Conservation (phyloP, 768 basidiomycete species). For the Russula emetica region DNA sequence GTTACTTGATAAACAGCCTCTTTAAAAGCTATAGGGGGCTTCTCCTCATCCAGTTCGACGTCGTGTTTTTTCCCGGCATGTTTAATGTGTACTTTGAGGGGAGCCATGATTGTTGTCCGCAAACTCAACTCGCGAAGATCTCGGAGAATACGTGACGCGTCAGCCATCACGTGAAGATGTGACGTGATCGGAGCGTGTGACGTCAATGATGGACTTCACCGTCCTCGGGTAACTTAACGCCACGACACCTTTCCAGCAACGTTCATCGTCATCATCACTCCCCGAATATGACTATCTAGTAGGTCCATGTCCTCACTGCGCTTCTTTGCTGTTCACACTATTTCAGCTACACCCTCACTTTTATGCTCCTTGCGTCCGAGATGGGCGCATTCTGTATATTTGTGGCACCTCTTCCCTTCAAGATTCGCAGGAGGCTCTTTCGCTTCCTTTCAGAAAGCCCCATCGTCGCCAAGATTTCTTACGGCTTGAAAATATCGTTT, state of each 20-base stretch:
- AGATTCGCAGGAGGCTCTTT: constrained; percentile 65
- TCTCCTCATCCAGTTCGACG: constrained; percentile 67
- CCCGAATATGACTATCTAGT: constrained; percentile 48
- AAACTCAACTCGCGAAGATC: neutral
- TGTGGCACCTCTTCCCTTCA: constrained; percentile 80
- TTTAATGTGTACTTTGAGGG: constrained; percentile 77
- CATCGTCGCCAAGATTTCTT: constrained; percentile 79
- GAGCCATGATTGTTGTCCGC: constrained; percentile 47
- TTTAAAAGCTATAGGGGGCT: constrained; percentile 72
- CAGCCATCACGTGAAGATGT: constrained; percentile 19
- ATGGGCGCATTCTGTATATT: constrained; percentile 84
- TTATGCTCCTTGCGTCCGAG: constrained; percentile 76
- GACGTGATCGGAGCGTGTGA: constrained; percentile 3
- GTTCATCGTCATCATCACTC: neutral
- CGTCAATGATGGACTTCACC: neutral
- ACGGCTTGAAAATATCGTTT: constrained; percentile 90
- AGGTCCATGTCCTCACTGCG: constrained; percentile 23
- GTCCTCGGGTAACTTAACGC: no score
- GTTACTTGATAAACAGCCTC: constrained; percentile 75
- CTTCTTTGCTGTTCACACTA: neutral
- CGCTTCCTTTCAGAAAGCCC: constrained; percentile 64
- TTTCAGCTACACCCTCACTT: constrained; percentile 73
- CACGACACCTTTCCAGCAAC: neutral
- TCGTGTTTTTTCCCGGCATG: constrained; percentile 80
- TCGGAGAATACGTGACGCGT: constrained; percentile 13